Base-by-base conservation (phyloP, 495 filamentous ascomycete species). In the Pseudevernia furfuracea region DNA sequence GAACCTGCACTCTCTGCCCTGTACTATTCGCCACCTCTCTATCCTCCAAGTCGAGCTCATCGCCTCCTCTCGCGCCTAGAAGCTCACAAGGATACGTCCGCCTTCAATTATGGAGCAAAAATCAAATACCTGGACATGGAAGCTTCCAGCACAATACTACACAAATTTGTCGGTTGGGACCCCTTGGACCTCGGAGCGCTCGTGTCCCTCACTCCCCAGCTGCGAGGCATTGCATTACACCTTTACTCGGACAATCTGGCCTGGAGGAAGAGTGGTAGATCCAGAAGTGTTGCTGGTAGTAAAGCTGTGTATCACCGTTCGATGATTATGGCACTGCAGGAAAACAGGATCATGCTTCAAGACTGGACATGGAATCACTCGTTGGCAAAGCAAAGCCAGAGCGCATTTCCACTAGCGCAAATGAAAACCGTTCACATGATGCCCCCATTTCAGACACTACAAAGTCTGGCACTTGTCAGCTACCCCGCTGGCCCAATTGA, bases 291-390 rank as follows among this genome's bases (percentile, higher is more conserved):
- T 34, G 38, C 59, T 32, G 41, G 39, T 17, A 49, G 56, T 19
- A 87, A 84, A 68, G 92, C 86, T 85, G 74, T 68, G 19, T 91
- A 90, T 69, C 82, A 87, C 38, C 71, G 80, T 7, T 64, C 72
- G 1, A 68, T 95, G 0, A 85, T 92, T 63, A 68, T 80, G 0
- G 77, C 82, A 1, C 75, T 91, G 38, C 72, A 76, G 10, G 61
- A 76, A 28, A 75, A 71, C 43, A 74, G 77, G 10, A 73, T 80
- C 15, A 71, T 71, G 43, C 81, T 96, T 37, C 78, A 75, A 38
- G 84, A 80, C 60, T 96, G 89, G 88, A 85, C 84, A 39, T 96
- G 92, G 91, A 92, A 89, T 68, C 41, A 81, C 85, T n/a, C 78
- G 89, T 36, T 61, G 14, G 49, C 23, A n/a, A 43, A 17, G 41